These are phyloP conservation scores for Epichloe aotearoae DNA, from an alignment of 2,329 filamentous ascomycete species.

Conservation along the genomic window DNA sequence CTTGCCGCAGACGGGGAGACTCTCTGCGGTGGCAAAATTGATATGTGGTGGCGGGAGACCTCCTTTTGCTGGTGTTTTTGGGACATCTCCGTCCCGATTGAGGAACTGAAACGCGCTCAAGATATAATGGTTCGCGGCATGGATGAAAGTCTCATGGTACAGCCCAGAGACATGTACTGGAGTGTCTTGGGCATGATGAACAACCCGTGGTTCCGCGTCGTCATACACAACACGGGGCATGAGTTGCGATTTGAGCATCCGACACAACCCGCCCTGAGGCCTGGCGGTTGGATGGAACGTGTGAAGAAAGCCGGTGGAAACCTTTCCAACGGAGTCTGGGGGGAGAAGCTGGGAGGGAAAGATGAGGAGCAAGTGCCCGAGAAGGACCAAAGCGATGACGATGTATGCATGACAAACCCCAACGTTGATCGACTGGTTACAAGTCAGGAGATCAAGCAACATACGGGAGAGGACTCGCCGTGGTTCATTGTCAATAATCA, in stretches of 20 bases:
- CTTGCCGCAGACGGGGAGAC: conserved; percentile 39
- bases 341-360: conserved; percentile 50
- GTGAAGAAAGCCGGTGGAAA: conserved; percentile 75
- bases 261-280: conserved; percentile 62
- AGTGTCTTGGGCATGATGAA: conserved; percentile 96
- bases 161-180: conserved; percentile 94
- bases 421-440: conserved; percentile 49
- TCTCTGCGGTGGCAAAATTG: conserved; percentile 65
- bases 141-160: conserved; percentile 79
- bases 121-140: conserved; percentile 76
- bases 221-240: conserved; percentile 52
- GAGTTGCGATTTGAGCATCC: conserved; percentile 73
- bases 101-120: conserved; percentile 47
- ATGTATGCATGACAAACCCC: conserved; percentile 67
- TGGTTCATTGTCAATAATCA: conserved; percentile 87
- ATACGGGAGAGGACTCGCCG: conserved; percentile 50
- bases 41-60: conserved; percentile 69
- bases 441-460: conserved; percentile 57
- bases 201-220: conserved; percentile 82
- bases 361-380: conserved; percentile 27
- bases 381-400: conserved; percentile 36
- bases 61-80: conserved; percentile 92
- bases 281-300: conserved; percentile 87
- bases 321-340: conserved; percentile 72
- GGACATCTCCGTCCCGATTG: conserved; percentile 54